A percentile compares a stretch with the other conserved stretches of the same genome.
Evolutionary conservation across 495 filamentous ascomycete genomes (phyloP).

Genomic region (Penicillium malachiteum): DNA sequence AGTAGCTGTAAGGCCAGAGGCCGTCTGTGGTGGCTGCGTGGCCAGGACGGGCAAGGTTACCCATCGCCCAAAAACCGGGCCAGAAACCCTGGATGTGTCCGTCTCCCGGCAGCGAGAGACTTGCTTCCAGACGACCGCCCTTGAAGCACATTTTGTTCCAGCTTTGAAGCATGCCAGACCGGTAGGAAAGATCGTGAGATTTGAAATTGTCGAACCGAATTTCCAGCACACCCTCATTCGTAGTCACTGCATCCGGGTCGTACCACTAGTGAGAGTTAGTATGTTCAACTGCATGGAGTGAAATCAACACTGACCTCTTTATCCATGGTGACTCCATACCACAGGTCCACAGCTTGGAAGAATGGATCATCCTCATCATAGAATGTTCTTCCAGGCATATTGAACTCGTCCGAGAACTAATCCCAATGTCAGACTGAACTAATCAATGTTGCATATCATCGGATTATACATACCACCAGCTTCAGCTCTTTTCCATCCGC

Average conservation of each 20-base stretch:
- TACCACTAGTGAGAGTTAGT: constrained; percentile 59
- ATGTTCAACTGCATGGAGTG: background rate
- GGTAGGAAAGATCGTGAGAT: constrained; percentile 68
- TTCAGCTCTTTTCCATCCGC: constrained; percentile 61
- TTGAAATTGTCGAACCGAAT: constrained; percentile 65
- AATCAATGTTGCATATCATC: background rate
- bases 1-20: constrained; percentile 79
- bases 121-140: constrained; percentile 74
- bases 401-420: constrained; percentile 80
- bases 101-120: constrained; percentile 68
- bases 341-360: constrained; percentile 69
- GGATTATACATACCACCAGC: constrained; percentile 54
- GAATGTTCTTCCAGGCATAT: constrained; percentile 67
- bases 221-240: constrained; percentile 64
- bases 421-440: constrained; percentile 6
- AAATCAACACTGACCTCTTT: constrained; percentile 50
- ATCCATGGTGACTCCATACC: constrained; percentile 79
- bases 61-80: constrained; percentile 83
- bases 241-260: constrained; percentile 73
- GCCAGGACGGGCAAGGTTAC: constrained; percentile 68
- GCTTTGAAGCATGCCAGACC: constrained; percentile 79
- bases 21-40: constrained; percentile 70
- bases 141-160: constrained; percentile 83
- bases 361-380: constrained; percentile 74
- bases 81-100: constrained; percentile 72